Conservation (phyloP, 73 alveolate species). For the Effrenium voratum region DNA sequence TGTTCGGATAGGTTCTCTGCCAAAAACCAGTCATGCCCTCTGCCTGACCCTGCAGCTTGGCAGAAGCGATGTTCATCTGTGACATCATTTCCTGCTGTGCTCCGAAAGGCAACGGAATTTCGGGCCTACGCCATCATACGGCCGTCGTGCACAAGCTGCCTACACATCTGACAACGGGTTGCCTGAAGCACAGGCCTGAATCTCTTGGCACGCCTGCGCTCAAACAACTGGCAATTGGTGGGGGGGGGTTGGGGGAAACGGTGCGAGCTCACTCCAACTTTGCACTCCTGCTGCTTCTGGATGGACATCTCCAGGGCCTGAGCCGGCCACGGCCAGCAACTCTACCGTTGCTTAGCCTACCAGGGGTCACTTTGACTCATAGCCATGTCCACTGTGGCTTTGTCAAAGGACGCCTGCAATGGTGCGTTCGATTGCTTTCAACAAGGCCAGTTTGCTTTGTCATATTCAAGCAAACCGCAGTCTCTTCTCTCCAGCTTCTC, state of each 20-base stretch:
- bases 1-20: background rate
- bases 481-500: background rate
- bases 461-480: background rate
- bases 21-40: background rate
- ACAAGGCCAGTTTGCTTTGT: background rate
- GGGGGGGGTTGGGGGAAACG: background rate
- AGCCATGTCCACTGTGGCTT: background rate
- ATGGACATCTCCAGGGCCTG: constrained; percentile 84
- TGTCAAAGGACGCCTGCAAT: background rate
- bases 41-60: constrained; percentile 61
- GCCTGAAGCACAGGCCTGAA: no score
- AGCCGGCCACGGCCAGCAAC: background rate
- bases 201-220: no score
- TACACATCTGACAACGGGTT: no score
- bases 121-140: background rate
- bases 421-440: background rate
- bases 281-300: constrained; percentile 42
- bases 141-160: no score
- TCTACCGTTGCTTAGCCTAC: no score
- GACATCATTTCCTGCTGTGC: constrained; percentile 1
- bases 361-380: background rate
- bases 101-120: background rate
- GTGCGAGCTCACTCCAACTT: background rate
- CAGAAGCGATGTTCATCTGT: constrained; percentile 39
- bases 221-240: background rate